These are phyloP conservation scores for Pestalotiopsis sp. DNA, from an alignment of 2,329 filamentous ascomycete species.

Conservation along the genomic window DNA sequence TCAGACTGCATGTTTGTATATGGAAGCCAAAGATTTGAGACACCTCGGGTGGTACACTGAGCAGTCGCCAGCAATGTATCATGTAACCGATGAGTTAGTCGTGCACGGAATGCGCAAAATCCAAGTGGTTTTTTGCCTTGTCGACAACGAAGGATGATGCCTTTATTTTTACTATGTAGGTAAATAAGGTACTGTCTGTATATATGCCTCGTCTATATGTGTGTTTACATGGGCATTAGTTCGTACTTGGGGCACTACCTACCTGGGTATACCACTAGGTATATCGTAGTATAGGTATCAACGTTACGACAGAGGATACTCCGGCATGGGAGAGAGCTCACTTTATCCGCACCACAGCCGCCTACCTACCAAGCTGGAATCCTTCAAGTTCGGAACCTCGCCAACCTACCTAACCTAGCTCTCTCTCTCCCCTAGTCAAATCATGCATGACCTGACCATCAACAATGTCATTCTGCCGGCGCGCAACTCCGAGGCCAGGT, in stretches of 20 bases:
- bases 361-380: background rate
- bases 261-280: no score
- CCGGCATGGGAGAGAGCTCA: background rate
- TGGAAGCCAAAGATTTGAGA: background rate
- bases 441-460: slow-evolving; percentile 14
- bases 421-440: background rate
- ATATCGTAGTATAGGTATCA: background rate
- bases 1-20: background rate
- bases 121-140: background rate
- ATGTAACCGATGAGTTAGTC: background rate
- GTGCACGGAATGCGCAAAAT: background rate
- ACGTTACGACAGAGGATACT: background rate
- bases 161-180: background rate
- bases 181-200: background rate
- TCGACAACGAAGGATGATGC: background rate
- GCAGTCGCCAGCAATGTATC: background rate
- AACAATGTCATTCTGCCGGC: slow-evolving; percentile 21
- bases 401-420: background rate
- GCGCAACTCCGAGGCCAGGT: slow-evolving; percentile 13
- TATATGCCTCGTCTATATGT: no score
- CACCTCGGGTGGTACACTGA: background rate
- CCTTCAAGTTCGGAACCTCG: background rate
- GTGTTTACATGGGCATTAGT: no score
- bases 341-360: background rate
- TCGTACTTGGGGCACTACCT: no score